These are phyloP conservation scores for Leccinum pseudoinsigne DNA, from an alignment of 1,284 basidiomycete genomes.

Conservation along the genomic window DNA sequence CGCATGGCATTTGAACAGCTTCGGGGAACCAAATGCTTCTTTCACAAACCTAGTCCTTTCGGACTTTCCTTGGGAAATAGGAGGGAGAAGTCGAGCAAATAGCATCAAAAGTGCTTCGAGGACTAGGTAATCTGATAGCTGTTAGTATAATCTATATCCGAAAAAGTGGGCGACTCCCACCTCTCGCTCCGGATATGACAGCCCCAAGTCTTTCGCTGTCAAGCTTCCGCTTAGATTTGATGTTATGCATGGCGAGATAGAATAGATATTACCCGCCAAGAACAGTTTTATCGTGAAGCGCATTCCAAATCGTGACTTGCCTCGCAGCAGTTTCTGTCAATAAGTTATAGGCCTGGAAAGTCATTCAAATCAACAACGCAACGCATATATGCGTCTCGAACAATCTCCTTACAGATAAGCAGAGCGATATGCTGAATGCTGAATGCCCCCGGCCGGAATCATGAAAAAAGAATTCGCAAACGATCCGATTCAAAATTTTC, in stretches of 20 bases:
- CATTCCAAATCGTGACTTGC: conserved; percentile 31
- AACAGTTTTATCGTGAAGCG: conserved; percentile 33
- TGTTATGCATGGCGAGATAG: neutral
- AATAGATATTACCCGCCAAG: conserved; percentile 38
- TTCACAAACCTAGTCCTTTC: conserved; percentile 48
- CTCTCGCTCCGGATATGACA: conserved; percentile 35
- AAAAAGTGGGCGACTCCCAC: conserved; percentile 16
- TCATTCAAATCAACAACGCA: conserved; percentile 5
- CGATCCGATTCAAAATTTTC: conserved; percentile 25
- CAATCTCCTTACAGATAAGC: conserved; percentile 24
- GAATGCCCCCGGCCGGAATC: conserved; percentile 13
- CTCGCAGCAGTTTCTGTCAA: conserved; percentile 34
- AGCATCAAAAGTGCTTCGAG: conserved; percentile 57
- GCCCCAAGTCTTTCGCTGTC: conserved; percentile 36
- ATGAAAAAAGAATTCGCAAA: conserved; percentile 35
- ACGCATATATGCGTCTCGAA: conserved; percentile 33
- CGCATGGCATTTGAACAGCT: conserved; percentile 32
- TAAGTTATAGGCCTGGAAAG: conserved; percentile 35
- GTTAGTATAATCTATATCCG: conserved; percentile 5
- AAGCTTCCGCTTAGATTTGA: conserved; percentile 8
- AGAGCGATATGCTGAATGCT: conserved; percentile 21
- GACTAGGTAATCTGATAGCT: conserved; percentile 49
- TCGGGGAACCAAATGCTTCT: conserved; percentile 46
- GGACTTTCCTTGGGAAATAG: conserved; percentile 35
- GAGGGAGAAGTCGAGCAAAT: conserved; percentile 56